A percentile compares a stretch with the other conserved stretches of the same genome.
Conservation (phyloP, 345 rosid genomes). For the Salix caprea region DNA sequence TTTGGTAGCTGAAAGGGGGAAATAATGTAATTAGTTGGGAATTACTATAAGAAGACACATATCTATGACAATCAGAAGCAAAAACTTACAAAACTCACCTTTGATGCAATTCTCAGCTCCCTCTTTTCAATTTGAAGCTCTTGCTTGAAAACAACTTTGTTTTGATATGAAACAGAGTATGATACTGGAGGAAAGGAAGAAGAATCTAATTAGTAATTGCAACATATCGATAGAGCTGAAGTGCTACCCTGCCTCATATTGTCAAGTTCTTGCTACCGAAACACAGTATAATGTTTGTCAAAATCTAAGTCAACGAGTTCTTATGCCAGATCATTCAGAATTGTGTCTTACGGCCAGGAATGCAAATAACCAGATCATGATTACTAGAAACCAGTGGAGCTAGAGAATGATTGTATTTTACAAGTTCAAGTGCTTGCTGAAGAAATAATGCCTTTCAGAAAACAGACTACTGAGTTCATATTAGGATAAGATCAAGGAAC, state of each 20-base stretch:
- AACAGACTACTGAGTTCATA: too few relatives aligned
- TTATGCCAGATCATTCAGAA: too few relatives aligned
- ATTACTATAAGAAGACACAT: neutral
- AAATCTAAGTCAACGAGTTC: too few relatives aligned
- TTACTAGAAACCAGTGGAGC: neutral
- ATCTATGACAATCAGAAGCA: neutral
- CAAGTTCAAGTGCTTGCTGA: neutral
- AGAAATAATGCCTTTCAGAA: neutral
- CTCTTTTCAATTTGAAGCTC: conserved; percentile 38
- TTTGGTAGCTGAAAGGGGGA: conserved; percentile 36
- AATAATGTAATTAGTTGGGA: neutral
- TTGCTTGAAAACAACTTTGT: conserved; percentile 32
- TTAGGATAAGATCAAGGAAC: neutral
- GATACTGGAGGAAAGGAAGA: conserved; percentile 35
- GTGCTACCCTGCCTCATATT: too few relatives aligned
- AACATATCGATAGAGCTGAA: too few relatives aligned
- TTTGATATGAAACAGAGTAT: conserved; percentile 28
- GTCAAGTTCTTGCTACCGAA: too few relatives aligned
- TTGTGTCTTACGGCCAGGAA: too few relatives aligned
- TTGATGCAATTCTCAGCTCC: conserved; percentile 39
- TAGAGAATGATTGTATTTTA: neutral
- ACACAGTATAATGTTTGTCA: too few relatives aligned
- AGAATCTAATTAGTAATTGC: neutral
- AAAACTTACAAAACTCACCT: conserved; percentile 30
- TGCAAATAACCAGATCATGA: neutral